Evolutionary conservation across 2,329 filamentous ascomycete species (phyloP).

Genomic region (Pseudogymnoascus sp.): DNA sequence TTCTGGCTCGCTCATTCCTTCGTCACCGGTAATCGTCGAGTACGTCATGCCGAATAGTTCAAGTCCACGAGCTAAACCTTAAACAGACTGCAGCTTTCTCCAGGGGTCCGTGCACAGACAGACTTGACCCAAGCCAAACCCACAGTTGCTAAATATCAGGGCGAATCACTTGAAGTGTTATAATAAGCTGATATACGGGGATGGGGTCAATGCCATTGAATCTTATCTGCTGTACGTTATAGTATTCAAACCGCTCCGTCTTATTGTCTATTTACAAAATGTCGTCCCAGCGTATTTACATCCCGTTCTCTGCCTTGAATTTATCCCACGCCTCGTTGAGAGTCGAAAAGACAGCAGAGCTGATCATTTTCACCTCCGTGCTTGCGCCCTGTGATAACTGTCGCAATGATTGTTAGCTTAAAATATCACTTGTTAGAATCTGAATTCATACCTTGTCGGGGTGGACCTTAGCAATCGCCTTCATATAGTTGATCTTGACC

Average conservation of each 20-base stretch:
- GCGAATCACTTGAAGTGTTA: not conserved
- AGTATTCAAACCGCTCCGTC: not conserved
- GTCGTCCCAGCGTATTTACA: constrained; percentile 33
- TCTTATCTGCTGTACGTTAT: not conserved
- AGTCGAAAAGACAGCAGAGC: constrained; percentile 58
- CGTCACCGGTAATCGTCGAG: not conserved
- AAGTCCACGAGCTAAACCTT: not conserved
- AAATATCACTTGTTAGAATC: not conserved
- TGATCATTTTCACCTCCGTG: constrained; percentile 60
- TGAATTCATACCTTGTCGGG: constrained; percentile 78
- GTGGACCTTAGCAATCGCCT: constrained; percentile 96
- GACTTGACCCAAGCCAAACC: not conserved
- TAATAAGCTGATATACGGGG: not conserved
- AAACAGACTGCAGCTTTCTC: not conserved
- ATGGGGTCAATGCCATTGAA: not conserved
- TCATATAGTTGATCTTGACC: constrained; percentile 98
- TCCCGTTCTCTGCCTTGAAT: constrained; percentile 61
- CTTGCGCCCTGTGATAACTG: constrained; percentile 58
- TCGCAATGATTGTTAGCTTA: not conserved
- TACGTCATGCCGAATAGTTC: constrained; percentile 6
- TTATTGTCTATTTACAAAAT: not conserved
- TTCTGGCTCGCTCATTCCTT: not conserved
- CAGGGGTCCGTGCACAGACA: not conserved
- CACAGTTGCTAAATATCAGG: not conserved
- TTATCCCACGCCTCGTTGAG: constrained; percentile 69